These are phyloP conservation scores for Mariannaea sp. DNA, from an alignment of 2,329 filamentous ascomycete species.

Conservation along the genomic window DNA sequence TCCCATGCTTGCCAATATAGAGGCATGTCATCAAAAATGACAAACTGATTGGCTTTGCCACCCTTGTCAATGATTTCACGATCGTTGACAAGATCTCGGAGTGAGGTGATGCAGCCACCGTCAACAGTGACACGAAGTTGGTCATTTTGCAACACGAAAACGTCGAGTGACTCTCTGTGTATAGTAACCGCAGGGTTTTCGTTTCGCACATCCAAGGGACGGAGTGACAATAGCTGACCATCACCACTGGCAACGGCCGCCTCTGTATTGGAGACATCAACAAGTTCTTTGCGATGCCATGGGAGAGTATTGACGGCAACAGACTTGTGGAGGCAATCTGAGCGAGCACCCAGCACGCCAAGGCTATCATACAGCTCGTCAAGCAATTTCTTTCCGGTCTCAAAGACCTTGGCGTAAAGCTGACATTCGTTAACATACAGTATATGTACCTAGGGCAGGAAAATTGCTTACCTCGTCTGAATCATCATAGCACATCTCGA, in stretches of 20 bases:
- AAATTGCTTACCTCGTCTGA: constrained; percentile 70
- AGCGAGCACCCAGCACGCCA: constrained; percentile 58
- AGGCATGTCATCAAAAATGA: constrained; percentile 96
- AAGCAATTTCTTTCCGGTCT: constrained; percentile 73
- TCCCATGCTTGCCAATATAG: constrained; percentile 99
- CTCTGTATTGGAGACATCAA: constrained; percentile 62
- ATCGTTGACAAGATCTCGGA: constrained; percentile 74
- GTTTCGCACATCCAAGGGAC: constrained; percentile 52
- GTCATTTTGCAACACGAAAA: constrained; percentile 80
- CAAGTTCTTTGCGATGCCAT: constrained; percentile 79
- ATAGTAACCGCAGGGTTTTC: constrained; percentile 57
- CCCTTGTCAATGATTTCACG: constrained; percentile 78
- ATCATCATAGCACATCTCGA: constrained; percentile 98
- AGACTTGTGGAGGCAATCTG: constrained; percentile 52
- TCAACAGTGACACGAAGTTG: constrained; percentile 75
- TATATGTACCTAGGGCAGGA: neutral
- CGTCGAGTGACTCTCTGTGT: constrained; percentile 57
- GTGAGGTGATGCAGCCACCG: constrained; percentile 78
- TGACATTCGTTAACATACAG: constrained; percentile 36
- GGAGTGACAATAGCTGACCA: constrained; percentile 57
- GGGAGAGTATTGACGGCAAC: constrained; percentile 83
- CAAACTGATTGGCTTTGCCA: constrained; percentile 84
- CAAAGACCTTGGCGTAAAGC: constrained; percentile 83
- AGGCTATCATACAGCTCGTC: constrained; percentile 71
- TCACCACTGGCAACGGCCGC: constrained; percentile 62